A percentile compares a stretch with the other conserved stretches of the same genome.
Conservation (phyloP, 148 eudicot species). For the Salicornia ramosissima region DNA sequence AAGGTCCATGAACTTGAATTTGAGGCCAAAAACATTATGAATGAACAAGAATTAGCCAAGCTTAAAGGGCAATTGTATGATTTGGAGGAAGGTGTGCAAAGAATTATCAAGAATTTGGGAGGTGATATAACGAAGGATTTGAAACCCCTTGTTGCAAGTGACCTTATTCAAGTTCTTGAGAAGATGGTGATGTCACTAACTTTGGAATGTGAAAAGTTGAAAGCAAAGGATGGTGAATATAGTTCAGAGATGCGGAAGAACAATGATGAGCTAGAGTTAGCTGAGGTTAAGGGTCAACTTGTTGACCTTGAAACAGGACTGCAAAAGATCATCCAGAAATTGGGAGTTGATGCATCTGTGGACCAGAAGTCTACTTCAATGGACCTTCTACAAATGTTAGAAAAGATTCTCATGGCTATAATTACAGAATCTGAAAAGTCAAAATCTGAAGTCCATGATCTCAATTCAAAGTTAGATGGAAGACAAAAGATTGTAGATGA, state of each 20-base stretch:
- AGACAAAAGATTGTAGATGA: constrained; percentile 70
- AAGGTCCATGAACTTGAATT: constrained; percentile 55
- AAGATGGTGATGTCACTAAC: constrained; percentile 16
- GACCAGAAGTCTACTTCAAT: constrained; percentile 34
- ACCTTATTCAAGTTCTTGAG: constrained; percentile 28
- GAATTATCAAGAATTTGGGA: constrained; percentile 24
- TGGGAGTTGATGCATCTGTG: constrained; percentile 29
- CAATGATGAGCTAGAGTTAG: constrained; percentile 26
- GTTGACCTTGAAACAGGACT: constrained; percentile 25
- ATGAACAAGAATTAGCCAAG: constrained; percentile 21
- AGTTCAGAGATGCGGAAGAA: constrained; percentile 28
- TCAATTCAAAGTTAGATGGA: constrained; percentile 51
- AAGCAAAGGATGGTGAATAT: constrained; percentile 23
- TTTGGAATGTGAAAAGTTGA: constrained; percentile 26
- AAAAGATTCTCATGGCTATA: constrained; percentile 52
- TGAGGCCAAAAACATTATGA: constrained; percentile 27
- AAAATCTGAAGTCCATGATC: constrained; percentile 64
- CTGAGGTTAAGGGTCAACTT: constrained; percentile 25
- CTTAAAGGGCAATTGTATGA: constrained; percentile 25
- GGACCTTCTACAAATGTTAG: constrained; percentile 50
- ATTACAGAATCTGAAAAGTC: constrained; percentile 58
- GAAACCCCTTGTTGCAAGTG: constrained; percentile 21
- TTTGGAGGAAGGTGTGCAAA: constrained; percentile 27
- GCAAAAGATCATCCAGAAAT: constrained; percentile 28
- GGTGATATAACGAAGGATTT: constrained; percentile 19